phyloP scores from a whole-genome alignment of 441 rosid genomes.

The Arabidopsis lyrata region DNA sequence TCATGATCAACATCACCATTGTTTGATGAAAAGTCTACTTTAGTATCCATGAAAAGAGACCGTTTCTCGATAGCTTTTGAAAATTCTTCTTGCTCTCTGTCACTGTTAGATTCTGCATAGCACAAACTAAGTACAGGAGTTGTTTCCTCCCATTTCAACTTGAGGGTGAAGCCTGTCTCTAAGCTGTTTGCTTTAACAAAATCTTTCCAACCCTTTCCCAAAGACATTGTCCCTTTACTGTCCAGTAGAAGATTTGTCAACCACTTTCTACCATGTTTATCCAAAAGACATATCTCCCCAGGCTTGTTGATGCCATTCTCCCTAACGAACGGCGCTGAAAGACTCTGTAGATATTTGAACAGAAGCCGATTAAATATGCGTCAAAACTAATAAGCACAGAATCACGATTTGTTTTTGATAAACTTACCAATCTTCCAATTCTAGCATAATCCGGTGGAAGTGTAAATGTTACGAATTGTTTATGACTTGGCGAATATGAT shows the following conservation, averaged over 20 bases:
- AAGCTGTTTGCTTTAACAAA: constrained; percentile 21
- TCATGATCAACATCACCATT: background rate
- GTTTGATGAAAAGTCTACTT: too few species aligned
- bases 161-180: constrained; percentile 14
- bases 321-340: background rate
- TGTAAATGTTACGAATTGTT: constrained; percentile 14
- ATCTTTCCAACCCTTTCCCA: constrained; percentile 33
- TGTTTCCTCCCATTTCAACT: constrained; percentile 34
- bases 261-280: constrained; percentile 13
- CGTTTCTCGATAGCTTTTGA: constrained; percentile 7
- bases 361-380: background rate
- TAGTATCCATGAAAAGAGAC: background rate
- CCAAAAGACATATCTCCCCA: constrained; percentile 1
- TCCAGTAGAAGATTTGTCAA: background rate
- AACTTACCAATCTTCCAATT: constrained; percentile 12
- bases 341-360: constrained; percentile 1
- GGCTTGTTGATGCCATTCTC: constrained; percentile 19
- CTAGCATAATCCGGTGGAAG: constrained; percentile 21
- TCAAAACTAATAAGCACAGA: background rate
- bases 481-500: constrained; percentile 28
- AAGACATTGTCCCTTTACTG: constrained; percentile 9
- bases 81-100: constrained; percentile 14
- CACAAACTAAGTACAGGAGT: constrained; percentile 31
- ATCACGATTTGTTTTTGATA: background rate
- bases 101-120: constrained; percentile 14